Conservation (phyloP, 1,139 yeast species). For the Pichia sp. region DNA sequence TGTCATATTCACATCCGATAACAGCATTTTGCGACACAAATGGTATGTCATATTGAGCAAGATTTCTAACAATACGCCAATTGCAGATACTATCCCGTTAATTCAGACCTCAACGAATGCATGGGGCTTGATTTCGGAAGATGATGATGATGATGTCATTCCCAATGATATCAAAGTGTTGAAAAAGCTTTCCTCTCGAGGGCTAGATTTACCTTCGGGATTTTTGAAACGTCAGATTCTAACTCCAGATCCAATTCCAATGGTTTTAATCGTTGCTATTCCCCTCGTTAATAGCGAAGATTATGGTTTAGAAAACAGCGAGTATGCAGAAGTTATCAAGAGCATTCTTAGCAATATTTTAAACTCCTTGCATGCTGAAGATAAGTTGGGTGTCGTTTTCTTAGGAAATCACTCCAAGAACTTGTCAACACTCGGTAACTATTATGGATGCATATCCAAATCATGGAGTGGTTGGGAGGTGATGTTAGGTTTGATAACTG, state of each 20-base stretch:
- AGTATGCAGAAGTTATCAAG: slow-evolving; percentile 34
- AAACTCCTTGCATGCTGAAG: slow-evolving; percentile 37
- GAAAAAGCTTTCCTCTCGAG: slow-evolving; percentile 35
- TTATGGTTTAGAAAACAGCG: slow-evolving; percentile 30
- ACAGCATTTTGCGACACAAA: slow-evolving; percentile 38
- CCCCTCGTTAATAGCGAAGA: slow-evolving; percentile 26
- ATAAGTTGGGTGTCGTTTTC: slow-evolving; percentile 51
- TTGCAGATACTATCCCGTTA: slow-evolving; percentile 34
- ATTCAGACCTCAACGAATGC: slow-evolving; percentile 49
- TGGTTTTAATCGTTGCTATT: slow-evolving; percentile 46
- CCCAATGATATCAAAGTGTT: slow-evolving; percentile 41
- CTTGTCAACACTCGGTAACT: slow-evolving; percentile 40
- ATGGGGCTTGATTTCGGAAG: slow-evolving; percentile 37
- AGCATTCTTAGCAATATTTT: slow-evolving; percentile 32
- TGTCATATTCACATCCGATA: slow-evolving; percentile 37
- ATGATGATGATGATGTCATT: slow-evolving; percentile 25
- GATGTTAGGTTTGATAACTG: slow-evolving; percentile 39
- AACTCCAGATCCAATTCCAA: slow-evolving; percentile 38
- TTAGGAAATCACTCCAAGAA: slow-evolving; percentile 44
- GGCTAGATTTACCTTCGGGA: slow-evolving; percentile 39
- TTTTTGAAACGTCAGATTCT: slow-evolving; percentile 39
- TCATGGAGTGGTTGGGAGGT: slow-evolving; percentile 57
- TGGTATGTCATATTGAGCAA: slow-evolving; percentile 37
- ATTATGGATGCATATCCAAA: slow-evolving; percentile 49
- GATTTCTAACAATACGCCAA: slow-evolving; percentile 19